These are phyloP conservation scores for Blastomyces percursus DNA, from an alignment of 2,329 filamentous ascomycete species.

Conservation along the genomic window DNA sequence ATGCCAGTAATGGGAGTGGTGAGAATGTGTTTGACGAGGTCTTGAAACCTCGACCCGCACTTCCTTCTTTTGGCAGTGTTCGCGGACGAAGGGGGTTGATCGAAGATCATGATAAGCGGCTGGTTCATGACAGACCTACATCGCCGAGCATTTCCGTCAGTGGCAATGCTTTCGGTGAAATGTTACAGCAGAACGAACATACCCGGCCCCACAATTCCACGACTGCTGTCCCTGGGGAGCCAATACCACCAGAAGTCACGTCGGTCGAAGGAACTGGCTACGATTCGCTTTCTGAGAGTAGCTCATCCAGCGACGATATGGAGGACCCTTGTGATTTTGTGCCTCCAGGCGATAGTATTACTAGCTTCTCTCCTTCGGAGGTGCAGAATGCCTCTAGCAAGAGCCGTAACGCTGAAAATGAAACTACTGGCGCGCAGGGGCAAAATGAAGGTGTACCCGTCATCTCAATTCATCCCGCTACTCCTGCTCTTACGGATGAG, in stretches of 20 bases:
- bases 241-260: conserved; percentile 59
- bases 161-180: conserved; percentile 23
- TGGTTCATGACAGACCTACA: conserved; percentile 22
- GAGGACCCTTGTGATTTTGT: conserved; percentile 10
- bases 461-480: conserved; percentile 39
- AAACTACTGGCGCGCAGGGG: not conserved
- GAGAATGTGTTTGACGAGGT: conserved; percentile 44
- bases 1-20: conserved; percentile 7
- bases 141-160: conserved; percentile 27
- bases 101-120: conserved; percentile 7
- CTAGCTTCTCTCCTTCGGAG: not conserved
- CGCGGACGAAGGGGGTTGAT: conserved; percentile 33
- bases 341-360: not conserved
- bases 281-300: conserved; percentile 46
- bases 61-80: conserved; percentile 55
- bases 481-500: conserved; percentile 34
- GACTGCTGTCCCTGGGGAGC: conserved; percentile 41
- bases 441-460: conserved; percentile 26
- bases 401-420: not conserved
- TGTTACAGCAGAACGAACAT: conserved; percentile 20
- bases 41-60: conserved; percentile 47
- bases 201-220: not conserved
- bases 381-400: conserved; percentile 10
- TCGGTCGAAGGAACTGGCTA: conserved; percentile 57
- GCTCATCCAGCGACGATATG: conserved; percentile 33